phyloP scores from a whole-genome alignment of 2,329 filamentous ascomycete species.

The Trichoderma sp. region DNA sequence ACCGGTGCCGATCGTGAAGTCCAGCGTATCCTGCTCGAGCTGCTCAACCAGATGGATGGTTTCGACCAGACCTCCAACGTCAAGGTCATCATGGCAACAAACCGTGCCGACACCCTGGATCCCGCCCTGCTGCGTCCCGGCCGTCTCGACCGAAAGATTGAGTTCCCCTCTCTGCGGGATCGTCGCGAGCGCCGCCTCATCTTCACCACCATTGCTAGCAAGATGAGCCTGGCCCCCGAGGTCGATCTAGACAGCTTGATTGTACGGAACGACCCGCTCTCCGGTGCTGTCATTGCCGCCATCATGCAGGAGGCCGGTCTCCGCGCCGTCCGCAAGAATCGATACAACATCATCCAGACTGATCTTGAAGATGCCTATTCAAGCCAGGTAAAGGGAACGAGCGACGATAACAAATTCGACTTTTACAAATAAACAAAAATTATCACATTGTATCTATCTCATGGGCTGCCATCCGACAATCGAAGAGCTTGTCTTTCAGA shows the following conservation, averaged over 20 bases:
- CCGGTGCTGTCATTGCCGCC: conserved; percentile 92
- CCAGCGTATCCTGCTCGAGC: conserved; percentile 94
- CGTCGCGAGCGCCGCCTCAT: conserved; percentile 94
- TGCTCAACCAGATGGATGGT: conserved; percentile 99
- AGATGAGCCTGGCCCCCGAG: conserved; percentile 97
- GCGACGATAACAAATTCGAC: conserved; percentile 76
- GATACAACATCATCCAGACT: conserved; percentile 98
- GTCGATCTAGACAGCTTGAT: conserved; percentile 96
- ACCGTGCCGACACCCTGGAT: conserved; percentile 95
- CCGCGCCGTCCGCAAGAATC: conserved; percentile 92
- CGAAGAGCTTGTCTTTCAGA: background rate
- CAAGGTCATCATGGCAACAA: conserved; percentile 99
- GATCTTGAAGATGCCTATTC: conserved; percentile 98
- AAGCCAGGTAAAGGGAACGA: conserved; percentile 85
- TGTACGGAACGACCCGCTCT: conserved; percentile 92
- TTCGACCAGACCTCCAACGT: conserved; percentile 99
- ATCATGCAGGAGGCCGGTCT: conserved; percentile 99
- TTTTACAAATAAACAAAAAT: conserved; percentile 74
- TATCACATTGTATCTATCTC: background rate
- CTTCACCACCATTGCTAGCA: conserved; percentile 93
- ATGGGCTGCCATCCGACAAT: background rate
- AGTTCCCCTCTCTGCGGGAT: conserved; percentile 94
- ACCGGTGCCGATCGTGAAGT: conserved; percentile 98
- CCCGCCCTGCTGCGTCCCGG: conserved; percentile 92
- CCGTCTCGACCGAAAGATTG: conserved; percentile 96